Evolutionary conservation across 805 yeast species (phyloP), one percentile per base, ranked within the genome.

Genomic region (Metahyphopichia silvanorum): DNA sequence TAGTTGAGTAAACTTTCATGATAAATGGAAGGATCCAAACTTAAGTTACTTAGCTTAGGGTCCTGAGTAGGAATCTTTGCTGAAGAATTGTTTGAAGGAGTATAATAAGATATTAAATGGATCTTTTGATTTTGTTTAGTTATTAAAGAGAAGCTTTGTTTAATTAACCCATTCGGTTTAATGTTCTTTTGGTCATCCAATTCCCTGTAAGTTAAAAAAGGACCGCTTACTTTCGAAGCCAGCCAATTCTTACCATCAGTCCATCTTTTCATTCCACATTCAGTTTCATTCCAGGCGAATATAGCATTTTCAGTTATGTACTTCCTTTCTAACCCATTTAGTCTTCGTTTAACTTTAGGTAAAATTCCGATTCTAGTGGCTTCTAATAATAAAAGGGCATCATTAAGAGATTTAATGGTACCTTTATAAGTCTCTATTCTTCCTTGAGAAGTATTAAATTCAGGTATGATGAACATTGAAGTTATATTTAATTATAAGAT

Each of bases 211-310:
- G 76, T 71, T 15, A 45, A 31, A 22, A 45, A 45, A 16, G 43
- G 46, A 2, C 44, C 44, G 24, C 36, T 30, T 1, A 83, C 87
- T 37, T 87, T 66, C 1, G 84, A 76, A 2, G 88, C 85, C 37
- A 77, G 68, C 89, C 91, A 82, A 21, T 72, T 67, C 40, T 74
- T 72, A 13, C 89, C 86, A 47, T 82, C 91, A 1, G 89, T 82
- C 89, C 91, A 82, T 18, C 89, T 60, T 40, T 77, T 72, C 78
- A 83, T 80, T 12, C 79, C 82, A 26, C 85, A 77, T 43, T 76
- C 80, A 10, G 69, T 62, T 50, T 82, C 89, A 50, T 77, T 81
- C 88, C 88, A 82, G 6, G 81, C 73, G 45, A 76, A 82, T 2
- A 82, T 71, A 2, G 79, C 67, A 4, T 86, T 86, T 6, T 78